Conservation (phyloP, 1,284 basidiomycete genomes). For the Neolentinus lepideus region DNA sequence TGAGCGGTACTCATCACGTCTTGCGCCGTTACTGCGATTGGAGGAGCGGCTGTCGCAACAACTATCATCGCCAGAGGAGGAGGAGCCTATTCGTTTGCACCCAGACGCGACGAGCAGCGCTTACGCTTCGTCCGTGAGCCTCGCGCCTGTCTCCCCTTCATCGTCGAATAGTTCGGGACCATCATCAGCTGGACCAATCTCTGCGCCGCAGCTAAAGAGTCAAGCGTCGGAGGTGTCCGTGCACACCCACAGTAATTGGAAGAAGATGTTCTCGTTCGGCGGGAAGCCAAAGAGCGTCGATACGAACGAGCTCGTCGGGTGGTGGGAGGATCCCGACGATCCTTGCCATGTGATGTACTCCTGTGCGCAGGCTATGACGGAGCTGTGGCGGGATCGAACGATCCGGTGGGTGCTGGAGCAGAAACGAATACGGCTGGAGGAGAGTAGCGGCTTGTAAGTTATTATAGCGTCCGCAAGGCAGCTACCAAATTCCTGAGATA, state of each 20-base stretch:
- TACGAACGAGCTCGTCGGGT: slow-evolving; percentile 63
- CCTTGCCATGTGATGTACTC: slow-evolving; percentile 64
- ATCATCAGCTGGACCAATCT: slow-evolving; percentile 9
- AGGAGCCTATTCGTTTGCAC: slow-evolving; percentile 36
- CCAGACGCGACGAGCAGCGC: slow-evolving; percentile 5
- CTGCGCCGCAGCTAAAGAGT: slow-evolving; percentile 8
- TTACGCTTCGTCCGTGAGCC: slow-evolving; percentile 5
- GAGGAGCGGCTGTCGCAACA: slow-evolving; percentile 60
- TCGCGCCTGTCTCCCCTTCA: slow-evolving; percentile 9
- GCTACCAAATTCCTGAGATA: slow-evolving; percentile 9
- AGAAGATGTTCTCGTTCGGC: slow-evolving; percentile 58
- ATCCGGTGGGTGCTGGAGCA: slow-evolving; percentile 56
- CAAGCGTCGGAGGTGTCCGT: slow-evolving; percentile 42
- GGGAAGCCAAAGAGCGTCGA: slow-evolving; percentile 58
- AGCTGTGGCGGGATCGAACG: slow-evolving; percentile 63
- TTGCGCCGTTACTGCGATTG: slow-evolving; percentile 58
- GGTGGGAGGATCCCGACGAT: slow-evolving; percentile 80
- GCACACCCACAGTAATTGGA: slow-evolving; percentile 64
- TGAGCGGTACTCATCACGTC: slow-evolving; percentile 48
- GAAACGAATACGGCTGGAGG: slow-evolving; percentile 61
- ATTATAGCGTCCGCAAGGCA: background rate
- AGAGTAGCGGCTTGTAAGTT: slow-evolving; percentile 76
- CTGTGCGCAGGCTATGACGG: slow-evolving; percentile 54
- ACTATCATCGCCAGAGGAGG: slow-evolving; percentile 53
- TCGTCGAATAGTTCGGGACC: slow-evolving; percentile 24